Base-by-base conservation (phyloP, 257 asterid genomes). In the Przewalskia tangutica region DNA sequence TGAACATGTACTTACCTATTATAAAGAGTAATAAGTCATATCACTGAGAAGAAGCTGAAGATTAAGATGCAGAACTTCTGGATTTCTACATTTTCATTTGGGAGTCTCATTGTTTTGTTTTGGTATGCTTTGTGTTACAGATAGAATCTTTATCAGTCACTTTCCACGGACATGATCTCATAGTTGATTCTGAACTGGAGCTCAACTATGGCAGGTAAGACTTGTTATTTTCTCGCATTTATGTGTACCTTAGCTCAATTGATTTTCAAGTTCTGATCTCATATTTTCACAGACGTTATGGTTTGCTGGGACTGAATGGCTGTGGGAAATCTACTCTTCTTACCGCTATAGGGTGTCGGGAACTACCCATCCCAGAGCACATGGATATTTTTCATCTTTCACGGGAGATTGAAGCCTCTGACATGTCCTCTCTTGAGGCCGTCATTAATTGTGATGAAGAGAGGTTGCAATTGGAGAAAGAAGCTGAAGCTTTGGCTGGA, bases 91-190 rank as follows among this genome's bases (percentile, higher is more conserved):
- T 73, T 48, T 14, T 48, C 9, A 20, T 48, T 73, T 73, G 44
- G 62, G 79, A 13, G 13, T 73, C 23, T 48, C 62, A 48, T 46
- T 79, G 58, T n/a, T 59, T 38, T 79, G 12, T 3, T 40, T 79
- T 18, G 56, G 42, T 56, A 16, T 13, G 5, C 16, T 59, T 18
- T 59, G 38, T 36, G 51, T 14, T 77, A 84, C 89, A 92, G 95
- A 92, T 92, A 80, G 95, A 92, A 70, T 92, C 97, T 77, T 93
- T 92, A 42, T 90, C 97, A 2, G 91, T 92, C 81, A 92, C 97
- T 56, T 92, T 91, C 86, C 97, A 92, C 63, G 97, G 97, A 3
- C 97, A 92, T 71, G 97, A 92, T 81, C 90, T 92, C 12, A 89
- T 92, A 9, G 95, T 91, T 80, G 97, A 91, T 85, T 84, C 97